Percentiles rank a stretch among this genome's conserved stretches.
phyloP scores from a whole-genome alignment of 1,284 basidiomycete species.

The Anthracocystis setariae region DNA sequence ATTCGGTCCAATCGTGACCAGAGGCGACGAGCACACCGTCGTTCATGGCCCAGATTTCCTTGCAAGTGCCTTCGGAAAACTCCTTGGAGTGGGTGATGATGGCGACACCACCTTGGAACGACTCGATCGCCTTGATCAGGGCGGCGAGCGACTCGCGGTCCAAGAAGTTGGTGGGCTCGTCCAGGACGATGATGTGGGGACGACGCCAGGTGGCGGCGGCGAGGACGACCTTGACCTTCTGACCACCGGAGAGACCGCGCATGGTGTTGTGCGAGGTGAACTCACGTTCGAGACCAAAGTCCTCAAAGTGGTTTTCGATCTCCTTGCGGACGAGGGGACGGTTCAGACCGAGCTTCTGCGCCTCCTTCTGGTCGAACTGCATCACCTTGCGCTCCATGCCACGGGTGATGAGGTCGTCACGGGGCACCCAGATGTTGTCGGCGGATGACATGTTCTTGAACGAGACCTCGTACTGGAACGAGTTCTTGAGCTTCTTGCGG shows the following conservation, averaged over 20 bases:
- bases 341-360: slow-evolving; percentile 65
- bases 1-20: slow-evolving; percentile 87
- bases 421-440: slow-evolving; percentile 66
- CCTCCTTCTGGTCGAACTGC: slow-evolving; percentile 64
- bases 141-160: slow-evolving; percentile 68
- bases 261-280: slow-evolving; percentile 68
- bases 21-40: slow-evolving; percentile 60
- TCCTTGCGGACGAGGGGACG: slow-evolving; percentile 67
- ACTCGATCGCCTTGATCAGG: slow-evolving; percentile 66
- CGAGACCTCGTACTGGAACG: slow-evolving; percentile 68
- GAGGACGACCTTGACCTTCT: slow-evolving; percentile 68
- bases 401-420: slow-evolving; percentile 65
- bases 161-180: slow-evolving; percentile 68
- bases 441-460: slow-evolving; percentile 68
- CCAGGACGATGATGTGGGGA: slow-evolving; percentile 67
- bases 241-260: slow-evolving; percentile 68
- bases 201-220: slow-evolving; percentile 67
- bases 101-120: slow-evolving; percentile 66
- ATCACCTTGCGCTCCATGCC: slow-evolving; percentile 67
- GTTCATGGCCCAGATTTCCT: slow-evolving; percentile 66
- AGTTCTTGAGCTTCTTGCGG: slow-evolving; percentile 68
- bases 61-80: slow-evolving; percentile 66
- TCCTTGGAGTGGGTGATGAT: slow-evolving; percentile 67
- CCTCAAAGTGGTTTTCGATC: slow-evolving; percentile 68
- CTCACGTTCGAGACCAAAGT: slow-evolving; percentile 67